Base-by-base conservation (phyloP, 495 filamentous ascomycete genomes). In the Margaritispora aquatica region DNA sequence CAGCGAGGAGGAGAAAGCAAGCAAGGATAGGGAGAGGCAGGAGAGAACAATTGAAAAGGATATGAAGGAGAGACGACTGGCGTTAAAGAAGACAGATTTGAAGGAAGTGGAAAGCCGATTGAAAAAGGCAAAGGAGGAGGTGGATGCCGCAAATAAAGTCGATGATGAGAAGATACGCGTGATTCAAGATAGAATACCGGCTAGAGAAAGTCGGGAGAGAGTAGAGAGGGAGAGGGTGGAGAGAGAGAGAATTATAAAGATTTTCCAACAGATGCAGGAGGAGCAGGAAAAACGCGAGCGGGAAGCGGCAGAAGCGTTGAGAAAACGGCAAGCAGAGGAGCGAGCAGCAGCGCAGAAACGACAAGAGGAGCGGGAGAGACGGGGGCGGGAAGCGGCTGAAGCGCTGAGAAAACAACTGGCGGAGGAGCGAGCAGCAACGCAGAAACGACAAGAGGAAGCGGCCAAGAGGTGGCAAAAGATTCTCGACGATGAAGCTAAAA, bases 1-100 rank as follows among this genome's bases (percentile, higher is more conserved):
- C 20, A 67, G 51, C 27, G 66, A 69, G 26, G 66, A 71, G 48
- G 68, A 70, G 54, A 72, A 69, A 51, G 64, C 50, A 60, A 44
- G 52, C 15, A 70, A 69, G 52, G 66, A 66, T 44, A 67, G 64
- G 46, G 55, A 49, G 51, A 69, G 58, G 47, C 60, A 65, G 63
- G 66, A 69, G 61, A 70, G 70, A 58, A 66, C 51, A 62, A 65
- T 64, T 51, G 55, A 64, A 55, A 66, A 60, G 59, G 62, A 66
- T 46, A 57, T 71, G 55, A 72, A 68, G 61, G 63, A 70, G 52
- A 54, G 63, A 49, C 60, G 61, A 57, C 47, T 70, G 63, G 48
- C 48, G 26, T 24, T 23, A 26, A 59, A 57, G 56, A 51, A 65
- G 26, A 27, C 44, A 8, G 57, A 63, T 2, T 55, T 66, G 21